Evolutionary conservation across 495 filamentous ascomycete species (phyloP).

Genomic region (Oidiodendron maius): DNA sequence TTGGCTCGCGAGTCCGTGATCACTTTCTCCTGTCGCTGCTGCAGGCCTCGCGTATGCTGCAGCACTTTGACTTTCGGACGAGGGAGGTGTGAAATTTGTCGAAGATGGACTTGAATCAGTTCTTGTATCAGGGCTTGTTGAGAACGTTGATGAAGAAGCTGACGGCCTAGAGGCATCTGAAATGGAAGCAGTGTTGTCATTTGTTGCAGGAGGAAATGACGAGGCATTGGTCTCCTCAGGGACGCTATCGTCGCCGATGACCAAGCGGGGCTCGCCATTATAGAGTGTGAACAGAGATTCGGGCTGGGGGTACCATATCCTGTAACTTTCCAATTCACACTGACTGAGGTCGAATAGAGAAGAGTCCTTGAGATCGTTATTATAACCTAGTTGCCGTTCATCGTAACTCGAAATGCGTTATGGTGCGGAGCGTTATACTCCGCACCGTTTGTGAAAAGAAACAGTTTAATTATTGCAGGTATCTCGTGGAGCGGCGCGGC

Average conservation of each 20-base stretch:
- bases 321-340: conserved; percentile 2
- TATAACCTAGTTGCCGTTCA: conserved; percentile 16
- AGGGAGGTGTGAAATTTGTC: no score
- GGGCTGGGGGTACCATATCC: conserved; percentile 5
- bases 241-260: not conserved
- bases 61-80: no score
- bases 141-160: not conserved
- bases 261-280: conserved; percentile 9
- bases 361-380: conserved; percentile 7
- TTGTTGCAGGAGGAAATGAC: conserved; percentile 3
- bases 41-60: conserved; percentile 1
- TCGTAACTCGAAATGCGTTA: conserved; percentile 1
- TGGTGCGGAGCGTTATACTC: conserved; percentile 12
- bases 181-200: not conserved
- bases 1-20: no score
- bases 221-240: conserved; percentile 4
- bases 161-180: not conserved
- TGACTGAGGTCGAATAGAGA: not conserved
- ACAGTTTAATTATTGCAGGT: no score
- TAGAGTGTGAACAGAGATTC: conserved; percentile 3
- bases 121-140: not conserved
- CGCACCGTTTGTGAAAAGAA: no score
- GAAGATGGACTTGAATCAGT: not conserved
- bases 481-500: no score
- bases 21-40: no score